Conservation (phyloP, 441 rosid genomes). For the Metrosideros polymorpha region DNA sequence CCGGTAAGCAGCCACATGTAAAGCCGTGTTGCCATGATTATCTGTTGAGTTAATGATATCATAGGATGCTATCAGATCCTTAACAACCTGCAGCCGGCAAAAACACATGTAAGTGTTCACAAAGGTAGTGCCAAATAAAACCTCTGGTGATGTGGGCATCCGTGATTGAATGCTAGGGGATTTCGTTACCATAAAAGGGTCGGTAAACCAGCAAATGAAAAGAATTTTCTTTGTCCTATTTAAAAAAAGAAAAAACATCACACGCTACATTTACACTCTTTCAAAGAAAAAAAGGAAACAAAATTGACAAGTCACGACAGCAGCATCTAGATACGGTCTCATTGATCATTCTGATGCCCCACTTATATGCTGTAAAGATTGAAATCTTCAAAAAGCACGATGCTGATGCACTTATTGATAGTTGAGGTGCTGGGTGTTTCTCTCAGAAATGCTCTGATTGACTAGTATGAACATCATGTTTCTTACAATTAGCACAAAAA, state of each 20-base stretch:
- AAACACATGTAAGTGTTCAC: background rate
- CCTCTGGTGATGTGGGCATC: background rate
- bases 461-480: background rate
- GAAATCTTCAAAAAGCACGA: background rate
- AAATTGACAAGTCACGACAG: background rate
- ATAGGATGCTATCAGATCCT: constrained; percentile 44
- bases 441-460: background rate
- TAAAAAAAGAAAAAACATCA: background rate
- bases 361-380: background rate
- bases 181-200: background rate
- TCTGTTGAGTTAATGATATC: constrained; percentile 38
- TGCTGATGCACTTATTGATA: background rate
- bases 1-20: constrained; percentile 74
- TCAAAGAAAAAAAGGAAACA: background rate
- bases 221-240: background rate
- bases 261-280: background rate
- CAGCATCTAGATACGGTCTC: background rate
- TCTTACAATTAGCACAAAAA: background rate
- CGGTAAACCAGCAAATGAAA: background rate
- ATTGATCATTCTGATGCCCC: background rate
- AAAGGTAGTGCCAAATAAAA: background rate
- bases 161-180: background rate
- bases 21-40: constrained; percentile 69
- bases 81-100: constrained; percentile 50
- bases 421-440: background rate